These are phyloP conservation scores for Ustilago lituana DNA, from an alignment of 1,284 basidiomycete species.

Conservation along the genomic window DNA sequence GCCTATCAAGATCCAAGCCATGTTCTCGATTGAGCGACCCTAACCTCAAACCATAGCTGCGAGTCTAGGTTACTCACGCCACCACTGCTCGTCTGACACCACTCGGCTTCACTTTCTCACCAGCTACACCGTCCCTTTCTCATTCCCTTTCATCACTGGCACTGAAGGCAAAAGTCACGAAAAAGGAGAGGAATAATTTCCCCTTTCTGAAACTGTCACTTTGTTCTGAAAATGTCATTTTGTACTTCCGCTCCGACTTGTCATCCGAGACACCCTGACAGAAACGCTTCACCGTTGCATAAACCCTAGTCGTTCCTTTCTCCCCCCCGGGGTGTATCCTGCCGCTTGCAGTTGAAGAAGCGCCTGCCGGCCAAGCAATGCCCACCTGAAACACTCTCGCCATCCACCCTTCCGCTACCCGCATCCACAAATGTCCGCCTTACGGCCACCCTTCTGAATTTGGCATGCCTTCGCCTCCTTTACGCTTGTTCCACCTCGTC, in stretches of 20 bases:
- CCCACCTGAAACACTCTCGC: conserved; percentile 7
- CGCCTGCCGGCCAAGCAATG: conserved; percentile 3
- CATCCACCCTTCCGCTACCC: conserved; percentile 3
- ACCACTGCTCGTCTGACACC: neutral
- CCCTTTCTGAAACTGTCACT: too few species aligned
- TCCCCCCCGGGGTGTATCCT: too few species aligned
- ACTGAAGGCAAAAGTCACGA: too few species aligned
- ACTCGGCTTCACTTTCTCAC: neutral
- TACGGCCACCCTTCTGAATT: conserved; percentile 1
- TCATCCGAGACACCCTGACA: conserved; percentile 17
- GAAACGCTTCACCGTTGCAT: neutral
- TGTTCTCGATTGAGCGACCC: neutral
- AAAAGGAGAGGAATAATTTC: too few species aligned
- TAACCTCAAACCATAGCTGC: too few species aligned
- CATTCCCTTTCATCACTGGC: too few species aligned
- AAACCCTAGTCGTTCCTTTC: neutral
- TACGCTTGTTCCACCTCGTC: too few species aligned
- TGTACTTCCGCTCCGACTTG: conserved; percentile 17
- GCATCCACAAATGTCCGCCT: conserved; percentile 8
- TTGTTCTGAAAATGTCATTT: too few species aligned
- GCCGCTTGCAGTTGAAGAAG: conserved; percentile 13
- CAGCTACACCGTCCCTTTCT: too few species aligned
- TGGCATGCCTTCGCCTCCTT: conserved; percentile 2
- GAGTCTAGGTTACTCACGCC: neutral
- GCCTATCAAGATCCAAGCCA: too few species aligned